Base-by-base conservation (phyloP, 495 filamentous ascomycete genomes). In the Aspergillus nanangensis region DNA sequence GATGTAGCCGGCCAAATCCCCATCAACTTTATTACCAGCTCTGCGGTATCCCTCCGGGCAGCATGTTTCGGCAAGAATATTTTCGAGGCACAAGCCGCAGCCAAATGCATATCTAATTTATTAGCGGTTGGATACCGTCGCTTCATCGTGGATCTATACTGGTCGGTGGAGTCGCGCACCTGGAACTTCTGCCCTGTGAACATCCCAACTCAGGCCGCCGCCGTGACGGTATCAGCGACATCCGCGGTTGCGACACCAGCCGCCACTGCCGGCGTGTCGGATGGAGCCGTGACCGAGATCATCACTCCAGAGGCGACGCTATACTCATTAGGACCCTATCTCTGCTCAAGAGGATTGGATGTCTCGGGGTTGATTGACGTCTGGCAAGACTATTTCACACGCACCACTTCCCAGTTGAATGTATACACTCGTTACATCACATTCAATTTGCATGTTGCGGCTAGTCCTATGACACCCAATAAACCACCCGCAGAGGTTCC, bases 101-200 rank as follows among this genome's bases (percentile, higher is more conserved):
- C 59, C 13, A 64, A 66, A 53, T 86, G 82, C 55, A 53, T 84
- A 14, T 83, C 80, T 3, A 83, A 82, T 53, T 63, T 86, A 1
- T 66, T 86, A 3, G 70, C 76, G 1, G 61, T 72, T 8, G 80
- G 77, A n/a, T 84, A 78, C 47, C 67, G 72, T 23, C 70, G 77
- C 40, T 73, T 84, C 23, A 57, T 77, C 24, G 56, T 83, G n/a
- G 82, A 86, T 55, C 43, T 84, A 5, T 86, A 82, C 53, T 86
- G 82, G 82, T 83, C 82, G 43, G 44, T 65, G 14, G 63, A 57
- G 21, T 63, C 69, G 23, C 63, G 61, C 18, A 44, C 63, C 22
- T 85, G 80, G 79, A 76, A 64, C 19, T 74, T 86, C 22, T 86
- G 82, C 51, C 82, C 82, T 0, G 76, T 76, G 8, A 50, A 60